These are phyloP conservation scores for Lasiodiplodia theobromae DNA, from an alignment of 2,329 filamentous ascomycete species.

Conservation along the genomic window DNA sequence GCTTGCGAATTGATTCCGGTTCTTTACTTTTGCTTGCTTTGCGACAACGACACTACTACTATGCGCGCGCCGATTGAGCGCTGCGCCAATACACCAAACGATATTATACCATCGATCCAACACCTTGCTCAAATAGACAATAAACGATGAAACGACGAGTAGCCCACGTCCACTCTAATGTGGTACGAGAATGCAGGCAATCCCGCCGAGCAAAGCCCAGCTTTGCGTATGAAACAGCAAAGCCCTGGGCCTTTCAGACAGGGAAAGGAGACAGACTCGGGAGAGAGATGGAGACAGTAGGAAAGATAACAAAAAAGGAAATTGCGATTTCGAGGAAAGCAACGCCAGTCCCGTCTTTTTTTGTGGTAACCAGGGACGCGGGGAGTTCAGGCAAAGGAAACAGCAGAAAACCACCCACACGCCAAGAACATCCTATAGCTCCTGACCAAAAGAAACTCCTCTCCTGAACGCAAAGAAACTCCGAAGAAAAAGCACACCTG, in stretches of 20 bases:
- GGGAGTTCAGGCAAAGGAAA: background rate
- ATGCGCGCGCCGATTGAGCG: background rate
- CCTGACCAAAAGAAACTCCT: slow-evolving; percentile 12
- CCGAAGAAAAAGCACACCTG: slow-evolving; percentile 21
- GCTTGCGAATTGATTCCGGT: slow-evolving; percentile 3
- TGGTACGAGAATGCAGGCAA: slow-evolving; percentile 17
- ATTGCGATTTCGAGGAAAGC: slow-evolving; percentile 1
- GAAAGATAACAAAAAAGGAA: background rate
- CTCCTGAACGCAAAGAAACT: slow-evolving; percentile 17
- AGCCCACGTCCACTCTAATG: slow-evolving; percentile 8
- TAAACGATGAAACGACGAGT: background rate
- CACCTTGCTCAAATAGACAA: slow-evolving; percentile 19
- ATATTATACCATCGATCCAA: slow-evolving; percentile 11
- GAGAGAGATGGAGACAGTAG: background rate
- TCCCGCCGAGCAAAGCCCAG: slow-evolving; percentile 13
- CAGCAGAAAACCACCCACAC: slow-evolving; percentile 1
- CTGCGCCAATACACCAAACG: background rate
- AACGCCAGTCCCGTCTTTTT: slow-evolving; percentile 28
- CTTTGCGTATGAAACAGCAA: slow-evolving; percentile 18
- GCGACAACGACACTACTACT: background rate
- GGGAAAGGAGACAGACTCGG: slow-evolving; percentile 9
- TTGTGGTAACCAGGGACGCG: background rate
- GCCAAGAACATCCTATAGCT: slow-evolving; percentile 11
- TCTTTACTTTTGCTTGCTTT: slow-evolving; percentile 20
- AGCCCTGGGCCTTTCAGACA: background rate